These are phyloP conservation scores for Bryoglossum gracile DNA, from an alignment of 495 filamentous ascomycete genomes.

Conservation along the genomic window DNA sequence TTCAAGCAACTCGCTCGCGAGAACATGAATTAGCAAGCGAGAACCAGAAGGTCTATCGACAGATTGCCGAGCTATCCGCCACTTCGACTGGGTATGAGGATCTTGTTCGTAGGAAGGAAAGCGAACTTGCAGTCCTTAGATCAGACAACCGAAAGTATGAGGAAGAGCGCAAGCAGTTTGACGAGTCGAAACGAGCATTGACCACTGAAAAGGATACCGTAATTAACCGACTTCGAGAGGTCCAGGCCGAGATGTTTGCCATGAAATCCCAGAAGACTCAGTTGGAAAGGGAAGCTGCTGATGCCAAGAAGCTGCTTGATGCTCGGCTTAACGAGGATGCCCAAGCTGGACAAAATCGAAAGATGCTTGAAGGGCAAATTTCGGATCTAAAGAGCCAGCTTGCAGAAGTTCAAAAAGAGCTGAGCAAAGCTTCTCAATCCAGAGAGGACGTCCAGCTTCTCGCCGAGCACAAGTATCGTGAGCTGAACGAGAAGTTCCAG, in stretches of 20 bases:
- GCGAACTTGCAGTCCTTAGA: conserved; percentile 78
- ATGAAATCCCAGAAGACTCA: conserved; percentile 77
- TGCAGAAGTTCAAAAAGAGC: conserved; percentile 75
- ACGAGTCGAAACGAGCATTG: conserved; percentile 65
- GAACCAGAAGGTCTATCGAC: conserved; percentile 76
- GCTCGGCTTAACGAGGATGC: conserved; percentile 84
- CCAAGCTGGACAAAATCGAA: conserved; percentile 76
- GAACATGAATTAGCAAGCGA: conserved; percentile 71
- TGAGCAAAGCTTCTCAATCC: conserved; percentile 91
- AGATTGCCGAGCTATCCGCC: conserved; percentile 77
- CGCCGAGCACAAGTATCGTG: conserved; percentile 76
- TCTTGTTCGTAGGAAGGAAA: conserved; percentile 85
- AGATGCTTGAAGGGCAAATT: conserved; percentile 80
- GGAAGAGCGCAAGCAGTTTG: conserved; percentile 66
- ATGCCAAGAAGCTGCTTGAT: conserved; percentile 79
- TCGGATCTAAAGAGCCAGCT: conserved; percentile 79
- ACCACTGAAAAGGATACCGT: conserved; percentile 72
- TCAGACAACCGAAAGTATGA: conserved; percentile 74
- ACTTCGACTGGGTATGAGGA: conserved; percentile 95
- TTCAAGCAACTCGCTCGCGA: conserved; percentile 61
- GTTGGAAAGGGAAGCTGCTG: conserved; percentile 79
- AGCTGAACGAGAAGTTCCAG: conserved; percentile 76
- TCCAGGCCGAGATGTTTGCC: conserved; percentile 81
- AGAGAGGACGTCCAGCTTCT: conserved; percentile 91
- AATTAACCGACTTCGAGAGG: conserved; percentile 67